Evolutionary conservation across 805 yeast species (phyloP), one percentile per base, ranked within the genome.

Genomic region (Debaryomyces prosopidis): DNA sequence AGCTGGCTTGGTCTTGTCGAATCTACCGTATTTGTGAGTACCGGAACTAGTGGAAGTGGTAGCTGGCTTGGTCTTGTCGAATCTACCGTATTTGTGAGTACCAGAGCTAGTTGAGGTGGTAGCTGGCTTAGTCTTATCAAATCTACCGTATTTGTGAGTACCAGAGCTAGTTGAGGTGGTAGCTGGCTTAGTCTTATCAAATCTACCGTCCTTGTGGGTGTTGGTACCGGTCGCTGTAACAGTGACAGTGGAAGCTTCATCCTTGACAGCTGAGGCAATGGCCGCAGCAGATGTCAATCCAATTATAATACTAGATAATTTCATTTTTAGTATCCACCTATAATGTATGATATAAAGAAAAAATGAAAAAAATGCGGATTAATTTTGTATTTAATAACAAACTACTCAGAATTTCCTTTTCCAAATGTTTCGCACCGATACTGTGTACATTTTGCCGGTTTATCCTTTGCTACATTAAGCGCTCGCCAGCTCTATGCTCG

Each of bases 11-110:
- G 57, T 79, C 65, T 78, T 75, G 72, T 79, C 71, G 59, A 80
- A 80, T 59, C 73, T 73, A 54, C 87, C 87, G 52, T 70, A 70
- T 49, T 64, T 75, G 71, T 81, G 83, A 39, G 85, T 80, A 48
- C 63, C 59, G 48, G 57, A 59, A 31, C 58, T 47, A 15, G 23
- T 32, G 9, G 50, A 18, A n/a, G 40, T 18, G 11, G 47, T 31
- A 2, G 43, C 42, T 38, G 40, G 40, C 40, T 43, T 43, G 43
- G 80, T 74, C 55, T 65, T 61, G 60, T 63, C 65, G 42, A 63
- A 63, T 53, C 63, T 53, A 28, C 71, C 68, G 49, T 52, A 50
- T 41, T 47, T 55, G 60, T 61, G 68, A 44, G 69, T 59, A 38
- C 68, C 66, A 28, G 44, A 30, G 5, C 40, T 18, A 16, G 43